Conservation (phyloP, 164 flowering plant species). For the Paratinospora sagittata region DNA sequence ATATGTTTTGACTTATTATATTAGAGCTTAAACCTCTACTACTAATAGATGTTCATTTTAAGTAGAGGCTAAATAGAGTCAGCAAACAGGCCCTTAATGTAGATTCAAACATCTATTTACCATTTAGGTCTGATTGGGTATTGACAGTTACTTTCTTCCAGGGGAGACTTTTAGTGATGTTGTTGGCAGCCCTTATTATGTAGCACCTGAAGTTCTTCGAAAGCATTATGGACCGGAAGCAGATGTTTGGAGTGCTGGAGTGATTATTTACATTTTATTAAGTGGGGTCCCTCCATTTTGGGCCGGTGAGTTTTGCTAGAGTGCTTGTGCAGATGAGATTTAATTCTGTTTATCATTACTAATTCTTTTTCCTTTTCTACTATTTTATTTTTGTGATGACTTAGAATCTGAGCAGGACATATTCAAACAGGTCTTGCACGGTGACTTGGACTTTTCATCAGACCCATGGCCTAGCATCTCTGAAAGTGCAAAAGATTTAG, state of each 20-base stretch:
- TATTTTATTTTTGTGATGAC: constrained; percentile 11
- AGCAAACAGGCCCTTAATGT: no score
- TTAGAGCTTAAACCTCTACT: no score
- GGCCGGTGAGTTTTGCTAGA: constrained; percentile 54
- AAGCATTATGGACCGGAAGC: constrained; percentile 72
- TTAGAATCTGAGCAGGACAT: constrained; percentile 70
- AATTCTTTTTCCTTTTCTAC: background rate
- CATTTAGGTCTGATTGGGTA: background rate
- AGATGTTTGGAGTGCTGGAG: constrained; percentile 95
- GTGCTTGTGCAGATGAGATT: background rate
- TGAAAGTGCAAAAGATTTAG: constrained; percentile 72
- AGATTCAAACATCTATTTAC: background rate
- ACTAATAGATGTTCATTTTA: no score
- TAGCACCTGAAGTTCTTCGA: constrained; percentile 75
- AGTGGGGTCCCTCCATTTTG: constrained; percentile 92
- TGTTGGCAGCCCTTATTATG: constrained; percentile 93
- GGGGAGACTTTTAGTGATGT: constrained; percentile 75
- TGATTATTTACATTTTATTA: constrained; percentile 67
- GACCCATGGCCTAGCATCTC: constrained; percentile 88
- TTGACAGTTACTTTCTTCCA: constrained; percentile 22
- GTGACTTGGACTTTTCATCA: constrained; percentile 59
- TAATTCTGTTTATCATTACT: background rate
- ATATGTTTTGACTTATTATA: no score
- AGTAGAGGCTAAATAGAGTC: no score
- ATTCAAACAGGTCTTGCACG: constrained; percentile 71